These are phyloP conservation scores for Acer negundo DNA, from an alignment of 345 rosid genomes.

Conservation along the genomic window DNA sequence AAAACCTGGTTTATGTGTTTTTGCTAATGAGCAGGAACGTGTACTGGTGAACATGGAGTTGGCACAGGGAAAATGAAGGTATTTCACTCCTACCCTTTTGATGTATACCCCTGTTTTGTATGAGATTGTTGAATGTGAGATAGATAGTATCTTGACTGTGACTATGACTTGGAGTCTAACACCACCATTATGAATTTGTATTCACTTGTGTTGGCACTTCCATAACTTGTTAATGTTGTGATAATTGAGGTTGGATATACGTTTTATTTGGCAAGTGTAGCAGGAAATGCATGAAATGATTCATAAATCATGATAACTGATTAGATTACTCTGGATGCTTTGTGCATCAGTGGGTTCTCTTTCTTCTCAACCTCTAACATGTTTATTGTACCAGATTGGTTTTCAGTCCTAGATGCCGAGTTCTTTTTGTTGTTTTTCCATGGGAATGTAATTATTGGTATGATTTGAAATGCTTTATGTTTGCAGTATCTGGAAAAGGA, in stretches of 20 bases:
- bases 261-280: neutral
- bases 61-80: conserved; percentile 98
- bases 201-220: neutral
- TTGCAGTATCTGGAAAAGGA: conserved; percentile 88
- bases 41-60: conserved; percentile 95
- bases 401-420: neutral
- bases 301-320: neutral
- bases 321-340: neutral
- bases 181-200: neutral
- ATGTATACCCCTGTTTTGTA: neutral
- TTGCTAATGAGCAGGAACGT: conserved; percentile 64
- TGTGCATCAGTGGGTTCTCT: neutral
- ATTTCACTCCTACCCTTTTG: conserved; percentile 8
- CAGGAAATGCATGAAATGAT: neutral
- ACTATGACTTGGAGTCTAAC: neutral
- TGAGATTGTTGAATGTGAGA: neutral
- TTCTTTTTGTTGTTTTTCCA: neutral
- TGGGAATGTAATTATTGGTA: neutral
- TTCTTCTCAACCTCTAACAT: neutral
- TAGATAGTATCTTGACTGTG: neutral
- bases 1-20: conserved; percentile 10
- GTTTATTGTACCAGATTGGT: neutral
- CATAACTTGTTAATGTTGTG: neutral
- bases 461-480: neutral
- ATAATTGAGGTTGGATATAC: neutral